Percentiles rank a stretch among this genome's conserved stretches.
phyloP scores from a whole-genome alignment of 225 moss, liverwort and hornwort genomes.

The Anthoceros angustus region DNA sequence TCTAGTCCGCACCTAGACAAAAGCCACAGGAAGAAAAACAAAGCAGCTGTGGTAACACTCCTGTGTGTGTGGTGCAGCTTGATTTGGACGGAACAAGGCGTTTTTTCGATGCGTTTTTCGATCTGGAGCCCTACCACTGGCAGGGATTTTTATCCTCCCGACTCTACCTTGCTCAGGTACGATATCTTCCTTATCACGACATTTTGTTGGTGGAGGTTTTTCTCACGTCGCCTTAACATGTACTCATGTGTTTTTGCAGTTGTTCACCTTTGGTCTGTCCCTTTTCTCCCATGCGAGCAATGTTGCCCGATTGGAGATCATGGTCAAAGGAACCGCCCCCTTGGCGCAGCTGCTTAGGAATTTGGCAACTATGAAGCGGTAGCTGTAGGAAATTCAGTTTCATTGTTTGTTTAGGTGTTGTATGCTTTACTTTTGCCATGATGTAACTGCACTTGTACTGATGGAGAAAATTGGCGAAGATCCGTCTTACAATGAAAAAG shows the following conservation, averaged over 20 bases:
- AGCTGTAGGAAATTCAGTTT: background rate
- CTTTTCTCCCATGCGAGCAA: constrained; percentile 78
- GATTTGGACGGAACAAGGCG: constrained; percentile 83
- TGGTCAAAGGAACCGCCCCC: constrained; percentile 63
- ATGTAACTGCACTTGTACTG: too few species aligned
- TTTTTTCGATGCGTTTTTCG: constrained; percentile 85
- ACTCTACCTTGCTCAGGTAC: constrained; percentile 69
- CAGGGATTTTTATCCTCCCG: constrained; percentile 97
- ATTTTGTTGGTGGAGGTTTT: background rate
- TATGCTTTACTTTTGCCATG: background rate
- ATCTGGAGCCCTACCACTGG: constrained; percentile 68
- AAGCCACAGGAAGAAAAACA: too few species aligned
- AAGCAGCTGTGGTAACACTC: background rate
- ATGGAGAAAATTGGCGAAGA: background rate
- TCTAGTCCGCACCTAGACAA: too few species aligned
- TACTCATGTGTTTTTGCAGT: constrained; percentile 32
- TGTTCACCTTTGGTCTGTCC: constrained; percentile 68
- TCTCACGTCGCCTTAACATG: background rate
- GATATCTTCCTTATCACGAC: background rate
- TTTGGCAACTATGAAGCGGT: constrained; percentile 44
- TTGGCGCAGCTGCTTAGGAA: constrained; percentile 70
- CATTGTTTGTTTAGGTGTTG: background rate
- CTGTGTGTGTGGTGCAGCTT: constrained; percentile 33
- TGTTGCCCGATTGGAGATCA: constrained; percentile 53
- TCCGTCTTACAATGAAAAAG: background rate